Evolutionary conservation across 192 early-diverging fungal species (phyloP), one percentile per base, ranked within the genome.

Genomic region (Umbelopsis vinacea): DNA sequence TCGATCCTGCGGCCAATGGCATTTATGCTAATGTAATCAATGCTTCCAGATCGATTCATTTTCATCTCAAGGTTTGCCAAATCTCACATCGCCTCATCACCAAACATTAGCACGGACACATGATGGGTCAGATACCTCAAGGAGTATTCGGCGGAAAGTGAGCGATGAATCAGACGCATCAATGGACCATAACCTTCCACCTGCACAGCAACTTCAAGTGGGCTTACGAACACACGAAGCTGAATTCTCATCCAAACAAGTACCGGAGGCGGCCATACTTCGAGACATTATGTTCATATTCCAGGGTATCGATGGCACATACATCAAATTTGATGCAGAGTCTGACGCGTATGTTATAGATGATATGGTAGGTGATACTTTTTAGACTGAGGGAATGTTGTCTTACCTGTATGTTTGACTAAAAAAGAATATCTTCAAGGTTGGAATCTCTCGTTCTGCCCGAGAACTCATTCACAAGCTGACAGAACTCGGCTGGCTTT

Each of bases 281-380:
- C 89, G 90, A 5, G 97, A 99, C 71, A 77, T 97, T 55, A 85
- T 99, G 6, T 99, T 90, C 76, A 87, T 96, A 19, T 92, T 97
- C 80, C 97, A 99, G 78, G 97, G 94, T 0, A 92, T 99, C 57
- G 91, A 97, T 78, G 97, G 97, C 35, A 86, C 87, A 67, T 91
- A 89, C 71, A 83, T 97, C 19, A 87, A 86, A 66, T 95, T 86
- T 71, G 87, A 91, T 67, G 22, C 70, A 10, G 69, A 72, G 9
- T 53, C 73, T 6, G 80, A 83, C 15, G 79, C 83, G 0, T 96
- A 88, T 70, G 71, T 72, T 1, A 74, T 96, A 19, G 79, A 84
- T 55, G 73, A 81, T 2, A 82, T 84, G 46, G 87, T 89, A 71
- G 68, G 74, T 37, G 74, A 85, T 9, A 0, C 14, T 52, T 15